These are phyloP conservation scores for Caulochytrium protostelioides DNA, from an alignment of 371 early-diverging fungal species.

Conservation along the genomic window DNA sequence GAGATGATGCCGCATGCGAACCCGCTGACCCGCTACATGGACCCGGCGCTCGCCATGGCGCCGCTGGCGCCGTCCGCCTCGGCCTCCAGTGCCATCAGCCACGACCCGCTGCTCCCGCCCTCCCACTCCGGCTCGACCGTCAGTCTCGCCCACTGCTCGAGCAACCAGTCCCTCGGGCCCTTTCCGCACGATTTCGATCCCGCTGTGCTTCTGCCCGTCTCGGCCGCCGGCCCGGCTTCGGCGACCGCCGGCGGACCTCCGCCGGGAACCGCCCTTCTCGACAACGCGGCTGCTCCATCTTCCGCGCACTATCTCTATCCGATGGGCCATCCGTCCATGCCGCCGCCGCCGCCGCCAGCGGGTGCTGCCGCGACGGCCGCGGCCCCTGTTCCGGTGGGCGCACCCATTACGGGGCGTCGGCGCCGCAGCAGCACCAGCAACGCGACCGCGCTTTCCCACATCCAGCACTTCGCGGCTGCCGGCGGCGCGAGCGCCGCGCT, in stretches of 20 bases:
- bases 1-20: not conserved
- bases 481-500: no score
- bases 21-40: not conserved
- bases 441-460: no score
- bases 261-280: not conserved
- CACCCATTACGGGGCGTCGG: no score
- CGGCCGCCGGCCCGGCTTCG: not conserved
- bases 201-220: not conserved
- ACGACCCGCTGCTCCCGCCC: not conserved
- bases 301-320: no score
- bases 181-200: not conserved
- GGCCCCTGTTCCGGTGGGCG: no score
- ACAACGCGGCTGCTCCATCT: not conserved
- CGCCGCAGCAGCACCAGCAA: no score
- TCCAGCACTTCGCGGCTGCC: no score
- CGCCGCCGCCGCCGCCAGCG: no score
- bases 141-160: not conserved
- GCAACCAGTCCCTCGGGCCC: not conserved
- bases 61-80: constrained; percentile 1
- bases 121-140: not conserved
- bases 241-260: not conserved
- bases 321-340: no score
- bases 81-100: not conserved
- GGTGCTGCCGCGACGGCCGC: no score
- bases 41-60: not conserved